These are phyloP conservation scores for Coemansia sp. DNA, from an alignment of 192 early-diverging fungal species.

Conservation along the genomic window DNA sequence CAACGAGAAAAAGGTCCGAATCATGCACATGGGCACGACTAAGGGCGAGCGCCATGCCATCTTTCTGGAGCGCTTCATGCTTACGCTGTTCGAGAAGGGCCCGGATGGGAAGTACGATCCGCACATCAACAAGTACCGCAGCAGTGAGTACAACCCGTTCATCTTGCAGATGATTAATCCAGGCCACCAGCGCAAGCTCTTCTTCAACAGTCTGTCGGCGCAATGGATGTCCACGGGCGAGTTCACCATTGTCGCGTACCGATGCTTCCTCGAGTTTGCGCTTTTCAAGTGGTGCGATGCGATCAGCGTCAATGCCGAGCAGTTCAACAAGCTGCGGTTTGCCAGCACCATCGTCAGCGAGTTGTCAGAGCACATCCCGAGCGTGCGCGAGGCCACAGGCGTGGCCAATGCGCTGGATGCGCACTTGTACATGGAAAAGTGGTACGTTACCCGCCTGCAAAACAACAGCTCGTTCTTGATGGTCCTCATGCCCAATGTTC, in stretches of 20 bases:
- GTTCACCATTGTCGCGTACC: constrained; percentile 52
- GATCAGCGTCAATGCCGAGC: constrained; percentile 50
- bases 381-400: constrained; percentile 30
- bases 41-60: constrained; percentile 39
- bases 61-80: constrained; percentile 54
- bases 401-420: constrained; percentile 52
- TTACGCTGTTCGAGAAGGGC: constrained; percentile 52
- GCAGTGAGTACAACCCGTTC: constrained; percentile 57
- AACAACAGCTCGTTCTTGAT: constrained; percentile 56
- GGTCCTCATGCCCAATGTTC: constrained; percentile 51
- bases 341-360: constrained; percentile 50
- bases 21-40: constrained; percentile 28
- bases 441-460: constrained; percentile 51
- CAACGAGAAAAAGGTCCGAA: constrained; percentile 16
- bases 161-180: constrained; percentile 48
- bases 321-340: constrained; percentile 53
- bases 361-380: constrained; percentile 27
- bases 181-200: constrained; percentile 44
- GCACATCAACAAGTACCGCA: constrained; percentile 47
- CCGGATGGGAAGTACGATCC: constrained; percentile 46
- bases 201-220: constrained; percentile 44
- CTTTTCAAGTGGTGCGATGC: constrained; percentile 54
- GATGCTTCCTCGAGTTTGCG: constrained; percentile 55
- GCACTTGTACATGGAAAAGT: constrained; percentile 54
- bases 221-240: constrained; percentile 56